Conservation (phyloP, 1,284 basidiomycete genomes). For the Cryptococcus sp. region DNA sequence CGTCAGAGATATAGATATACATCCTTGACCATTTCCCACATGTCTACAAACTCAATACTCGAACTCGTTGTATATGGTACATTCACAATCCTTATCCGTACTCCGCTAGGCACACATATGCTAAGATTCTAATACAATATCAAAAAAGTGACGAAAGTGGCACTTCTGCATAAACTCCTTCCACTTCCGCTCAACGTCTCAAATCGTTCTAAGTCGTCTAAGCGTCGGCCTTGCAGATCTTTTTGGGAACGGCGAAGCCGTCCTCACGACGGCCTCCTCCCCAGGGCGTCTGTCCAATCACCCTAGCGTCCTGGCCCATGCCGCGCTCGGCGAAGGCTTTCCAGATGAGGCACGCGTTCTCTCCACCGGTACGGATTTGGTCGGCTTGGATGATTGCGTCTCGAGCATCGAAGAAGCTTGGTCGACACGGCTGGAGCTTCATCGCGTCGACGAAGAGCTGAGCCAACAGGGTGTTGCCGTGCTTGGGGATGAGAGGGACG, state of each 20-base stretch:
- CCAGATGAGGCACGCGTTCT: constrained; percentile 91
- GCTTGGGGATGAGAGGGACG: constrained; percentile 75
- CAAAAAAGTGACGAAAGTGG: too few relatives aligned
- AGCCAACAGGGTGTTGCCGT: constrained; percentile 83
- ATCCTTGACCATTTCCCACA: too few relatives aligned
- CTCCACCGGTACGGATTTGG: constrained; percentile 82
- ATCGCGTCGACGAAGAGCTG: constrained; percentile 89
- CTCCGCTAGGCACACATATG: too few relatives aligned
- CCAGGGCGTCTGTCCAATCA: constrained; percentile 85
- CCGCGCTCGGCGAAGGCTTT: constrained; percentile 80
- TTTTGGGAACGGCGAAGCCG: constrained; percentile 54
- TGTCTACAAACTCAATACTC: too few relatives aligned
- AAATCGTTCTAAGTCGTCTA: not conserved
- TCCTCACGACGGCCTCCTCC: constrained; percentile 73
- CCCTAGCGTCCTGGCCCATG: constrained; percentile 71
- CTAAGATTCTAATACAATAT: too few relatives aligned
- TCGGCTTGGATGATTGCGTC: constrained; percentile 95
- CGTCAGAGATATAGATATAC: too few relatives aligned
- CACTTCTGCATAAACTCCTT: not conserved
- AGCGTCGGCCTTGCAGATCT: constrained; percentile 45
- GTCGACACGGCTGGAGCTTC: constrained; percentile 92
- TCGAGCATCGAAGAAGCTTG: constrained; percentile 87
- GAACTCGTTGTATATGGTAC: too few relatives aligned
- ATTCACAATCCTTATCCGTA: too few relatives aligned
- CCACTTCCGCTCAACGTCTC: not conserved